Evolutionary conservation across 1,139 yeast genomes (phyloP).

Genomic region (Saccharomyces hybrid): DNA sequence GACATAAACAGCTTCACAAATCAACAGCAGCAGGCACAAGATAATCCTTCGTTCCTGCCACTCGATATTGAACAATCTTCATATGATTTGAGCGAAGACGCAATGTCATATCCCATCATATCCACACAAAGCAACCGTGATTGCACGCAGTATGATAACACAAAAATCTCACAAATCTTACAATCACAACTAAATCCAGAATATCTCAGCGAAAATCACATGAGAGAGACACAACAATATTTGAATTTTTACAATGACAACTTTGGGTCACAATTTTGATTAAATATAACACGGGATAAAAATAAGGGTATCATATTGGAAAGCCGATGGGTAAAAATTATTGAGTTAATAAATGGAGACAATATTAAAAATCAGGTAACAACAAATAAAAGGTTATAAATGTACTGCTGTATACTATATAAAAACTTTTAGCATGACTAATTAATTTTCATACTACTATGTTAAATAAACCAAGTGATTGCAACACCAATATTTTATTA

Average conservation of each 20-base stretch:
- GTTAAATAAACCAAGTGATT: background rate
- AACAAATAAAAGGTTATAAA: background rate
- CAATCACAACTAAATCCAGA: conserved; percentile 15
- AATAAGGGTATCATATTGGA: background rate
- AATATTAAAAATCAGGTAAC: background rate
- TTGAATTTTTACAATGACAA: conserved; percentile 19
- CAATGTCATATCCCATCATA: background rate
- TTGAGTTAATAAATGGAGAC: background rate
- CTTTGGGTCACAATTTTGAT: conserved; percentile 4
- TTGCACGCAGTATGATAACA: background rate
- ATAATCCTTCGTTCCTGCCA: background rate
- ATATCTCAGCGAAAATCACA: conserved; percentile 14
- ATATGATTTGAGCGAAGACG: conserved; percentile 1
- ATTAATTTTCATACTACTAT: background rate
- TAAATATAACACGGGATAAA: background rate
- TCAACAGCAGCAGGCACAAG: background rate
- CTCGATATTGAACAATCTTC: conserved; percentile 20
- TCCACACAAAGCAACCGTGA: background rate
- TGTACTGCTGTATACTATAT: background rate
- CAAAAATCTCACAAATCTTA: conserved; percentile 2
- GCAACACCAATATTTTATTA: background rate
- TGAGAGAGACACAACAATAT: conserved; percentile 20
- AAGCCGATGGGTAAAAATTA: background rate
- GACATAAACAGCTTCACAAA: background rate
- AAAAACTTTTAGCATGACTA: background rate